phyloP scores from a whole-genome alignment of 345 rosid genomes.

The Eucalyptus urophylla region DNA sequence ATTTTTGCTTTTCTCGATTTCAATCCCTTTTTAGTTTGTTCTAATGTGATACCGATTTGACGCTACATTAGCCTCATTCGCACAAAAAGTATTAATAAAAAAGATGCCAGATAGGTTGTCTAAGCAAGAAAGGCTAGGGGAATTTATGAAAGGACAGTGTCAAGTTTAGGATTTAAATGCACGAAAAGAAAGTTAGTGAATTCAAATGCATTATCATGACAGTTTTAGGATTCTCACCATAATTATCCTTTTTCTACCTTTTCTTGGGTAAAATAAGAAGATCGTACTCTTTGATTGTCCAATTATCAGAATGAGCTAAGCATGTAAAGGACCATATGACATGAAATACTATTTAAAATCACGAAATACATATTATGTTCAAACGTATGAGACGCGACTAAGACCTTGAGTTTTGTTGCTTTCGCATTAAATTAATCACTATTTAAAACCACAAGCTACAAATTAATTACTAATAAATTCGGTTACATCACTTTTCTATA shows the following conservation, averaged over 20 bases:
- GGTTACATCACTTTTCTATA: background rate
- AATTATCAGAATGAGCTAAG: no score
- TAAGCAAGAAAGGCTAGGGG: background rate
- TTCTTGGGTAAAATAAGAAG: background rate
- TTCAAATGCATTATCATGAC: background rate
- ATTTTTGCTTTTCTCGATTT: background rate
- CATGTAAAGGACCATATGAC: background rate
- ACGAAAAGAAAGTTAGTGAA: background rate
- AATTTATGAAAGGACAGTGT: background rate
- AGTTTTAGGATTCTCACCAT: background rate
- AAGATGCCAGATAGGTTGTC: background rate
- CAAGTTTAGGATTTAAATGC: background rate
- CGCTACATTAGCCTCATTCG: background rate
- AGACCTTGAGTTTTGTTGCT: background rate
- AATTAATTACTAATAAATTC: background rate
- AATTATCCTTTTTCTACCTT: background rate
- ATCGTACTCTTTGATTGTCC: background rate
- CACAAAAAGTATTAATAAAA: background rate
- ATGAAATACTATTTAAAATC: background rate
- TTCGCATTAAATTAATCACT: background rate
- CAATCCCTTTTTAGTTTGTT: background rate
- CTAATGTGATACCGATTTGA: background rate
- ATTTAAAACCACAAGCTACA: background rate
- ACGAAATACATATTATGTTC: no score
- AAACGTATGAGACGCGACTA: background rate